Conservation (phyloP, 2,329 filamentous ascomycete species). For the Aspergillus transmontanensis region DNA sequence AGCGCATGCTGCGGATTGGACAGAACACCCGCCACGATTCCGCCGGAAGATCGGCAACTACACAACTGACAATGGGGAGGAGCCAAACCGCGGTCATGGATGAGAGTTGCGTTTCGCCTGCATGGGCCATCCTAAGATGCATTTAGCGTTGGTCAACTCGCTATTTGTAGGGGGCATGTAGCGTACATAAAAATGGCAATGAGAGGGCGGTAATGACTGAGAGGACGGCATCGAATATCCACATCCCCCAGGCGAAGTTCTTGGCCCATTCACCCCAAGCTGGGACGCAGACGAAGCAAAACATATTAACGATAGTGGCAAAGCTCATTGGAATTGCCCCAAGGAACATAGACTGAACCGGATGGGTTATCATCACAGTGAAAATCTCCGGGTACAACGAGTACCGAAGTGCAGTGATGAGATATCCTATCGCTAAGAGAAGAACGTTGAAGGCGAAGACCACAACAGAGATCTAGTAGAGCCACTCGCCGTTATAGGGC, state of each 20-base stretch:
- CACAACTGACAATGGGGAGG: constrained; percentile 67
- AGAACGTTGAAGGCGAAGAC: constrained; percentile 41
- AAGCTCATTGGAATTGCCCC: constrained; percentile 71
- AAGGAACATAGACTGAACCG: constrained; percentile 68
- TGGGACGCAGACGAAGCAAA: constrained; percentile 61
- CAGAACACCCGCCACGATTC: constrained; percentile 62
- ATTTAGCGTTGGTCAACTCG: background rate
- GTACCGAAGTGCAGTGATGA: constrained; percentile 63
- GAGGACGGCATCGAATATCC: constrained; percentile 60
- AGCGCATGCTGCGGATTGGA: constrained; percentile 59
- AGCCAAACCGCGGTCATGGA: constrained; percentile 68
- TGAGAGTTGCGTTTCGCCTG: constrained; percentile 41
- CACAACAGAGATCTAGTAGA: constrained; percentile 42
- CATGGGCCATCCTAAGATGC: constrained; percentile 26
- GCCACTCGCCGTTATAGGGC: constrained; percentile 42
- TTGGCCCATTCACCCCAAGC: constrained; percentile 63
- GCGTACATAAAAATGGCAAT: constrained; percentile 60
- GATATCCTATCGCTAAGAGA: constrained; percentile 37
- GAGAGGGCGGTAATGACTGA: constrained; percentile 58
- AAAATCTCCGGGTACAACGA: constrained; percentile 67
- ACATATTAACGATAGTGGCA: constrained; percentile 68
- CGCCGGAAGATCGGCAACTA: constrained; percentile 67
- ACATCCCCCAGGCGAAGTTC: constrained; percentile 59
- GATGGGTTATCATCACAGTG: constrained; percentile 66
- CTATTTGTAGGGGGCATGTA: no score